Evolutionary conservation across 768 basidiomycete species (phyloP).

Genomic region (Krasilnikovozyma curviuscula): DNA sequence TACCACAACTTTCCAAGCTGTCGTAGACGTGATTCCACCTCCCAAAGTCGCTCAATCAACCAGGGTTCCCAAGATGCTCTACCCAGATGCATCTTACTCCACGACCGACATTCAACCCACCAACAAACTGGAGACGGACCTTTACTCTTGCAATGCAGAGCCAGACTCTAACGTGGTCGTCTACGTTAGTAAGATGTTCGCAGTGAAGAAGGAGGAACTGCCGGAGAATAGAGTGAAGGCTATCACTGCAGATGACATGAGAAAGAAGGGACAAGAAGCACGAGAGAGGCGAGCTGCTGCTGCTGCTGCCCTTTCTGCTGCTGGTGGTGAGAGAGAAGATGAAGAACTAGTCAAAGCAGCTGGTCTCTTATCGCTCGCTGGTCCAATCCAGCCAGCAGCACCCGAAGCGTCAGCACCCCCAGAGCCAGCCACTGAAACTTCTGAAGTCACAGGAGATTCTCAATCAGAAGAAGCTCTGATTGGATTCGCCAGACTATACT

Average conservation of each 20-base stretch:
- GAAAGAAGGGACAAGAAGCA: slow-evolving; percentile 38
- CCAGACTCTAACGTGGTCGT: slow-evolving; percentile 47
- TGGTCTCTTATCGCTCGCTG: no score
- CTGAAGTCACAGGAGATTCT: not conserved
- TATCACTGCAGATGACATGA: slow-evolving; percentile 67
- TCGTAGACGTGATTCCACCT: slow-evolving; percentile 83
- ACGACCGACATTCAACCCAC: slow-evolving; percentile 38
- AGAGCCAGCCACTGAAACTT: not conserved
- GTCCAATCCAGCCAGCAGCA: no score
- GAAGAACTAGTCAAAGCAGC: no score
- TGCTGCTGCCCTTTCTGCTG: not conserved
- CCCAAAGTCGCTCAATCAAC: slow-evolving; percentile 61
- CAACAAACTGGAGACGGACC: slow-evolving; percentile 62
- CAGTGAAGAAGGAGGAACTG: slow-evolving; percentile 55
- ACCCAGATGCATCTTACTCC: slow-evolving; percentile 49
- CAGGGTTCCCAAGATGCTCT: slow-evolving; percentile 77
- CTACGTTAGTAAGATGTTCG: slow-evolving; percentile 98
- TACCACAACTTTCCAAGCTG: slow-evolving; percentile 72
- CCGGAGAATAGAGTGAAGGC: slow-evolving; percentile 66
- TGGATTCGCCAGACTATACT: slow-evolving; percentile 86
- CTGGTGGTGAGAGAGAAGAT: slow-evolving; percentile 33
- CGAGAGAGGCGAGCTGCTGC: slow-evolving; percentile 21
- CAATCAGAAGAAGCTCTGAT: slow-evolving; percentile 44
- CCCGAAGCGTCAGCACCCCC: not conserved
- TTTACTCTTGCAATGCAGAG: slow-evolving; percentile 50